Base-by-base conservation (phyloP, 2,329 filamentous ascomycete species). In the Aspergillus fumigatus region DNA sequence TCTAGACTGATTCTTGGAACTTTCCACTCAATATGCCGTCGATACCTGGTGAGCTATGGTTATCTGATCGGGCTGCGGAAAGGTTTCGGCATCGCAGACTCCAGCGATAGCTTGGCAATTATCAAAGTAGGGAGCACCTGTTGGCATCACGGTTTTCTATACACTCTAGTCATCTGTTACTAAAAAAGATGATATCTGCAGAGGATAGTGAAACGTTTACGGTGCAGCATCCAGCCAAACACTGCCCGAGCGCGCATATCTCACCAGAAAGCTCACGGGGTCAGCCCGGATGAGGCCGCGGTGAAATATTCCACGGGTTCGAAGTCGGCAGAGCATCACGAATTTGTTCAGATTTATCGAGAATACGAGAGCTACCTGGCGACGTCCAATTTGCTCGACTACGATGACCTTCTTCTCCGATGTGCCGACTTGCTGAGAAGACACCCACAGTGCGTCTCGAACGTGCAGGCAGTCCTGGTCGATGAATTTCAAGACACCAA, bases 401-500 rank as follows among this genome's bases (percentile, higher is more conserved):
- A 96, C 65, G 94, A 99, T 66, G 94, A 99, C 70, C 81, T 99
- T 23, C 82, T 99, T 4, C 80, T 96, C 14, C 85, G 86, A 64
- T 96, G 92, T 62, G 88, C 89, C 8, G 86, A 95, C 57, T 81
- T 99, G 10, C 81, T 99, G 21, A 82, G 81, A 57, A 78, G 80
- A 21, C 83, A 89, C 62, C 90, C 92, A 0, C 79, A 84, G 14
- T 97, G 92, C 66, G 92, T 97, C 3, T 87, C 87, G 14, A 97
- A 96, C 64, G 86, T 99, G 19, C 87, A 97, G 72, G 85, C 90
- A 0, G 92, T 97, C 6, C 80, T 99, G 48, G 95, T 99, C 60
- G 93, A 99, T 70, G 93, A 99, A 70, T 99, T 97, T 61, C 93
- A 99, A 74, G 93, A 99, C 74, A 97, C 93, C 7, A 99, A 97